These are phyloP conservation scores for Kodamaea alishanica DNA, from an alignment of 1,139 yeast species.

Conservation along the genomic window DNA sequence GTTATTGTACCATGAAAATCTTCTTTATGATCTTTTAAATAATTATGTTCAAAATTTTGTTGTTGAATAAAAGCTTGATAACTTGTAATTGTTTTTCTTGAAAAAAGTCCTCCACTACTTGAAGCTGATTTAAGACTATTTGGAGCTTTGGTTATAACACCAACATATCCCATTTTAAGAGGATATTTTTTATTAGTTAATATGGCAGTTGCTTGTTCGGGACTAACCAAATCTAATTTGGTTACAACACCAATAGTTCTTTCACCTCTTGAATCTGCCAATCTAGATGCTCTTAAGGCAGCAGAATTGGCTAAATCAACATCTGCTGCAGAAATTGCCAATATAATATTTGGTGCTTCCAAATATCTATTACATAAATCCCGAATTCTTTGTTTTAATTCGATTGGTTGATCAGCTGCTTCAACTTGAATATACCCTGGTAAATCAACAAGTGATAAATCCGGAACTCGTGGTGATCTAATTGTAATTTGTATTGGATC, in stretches of 20 bases:
- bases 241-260: conserved; percentile 96
- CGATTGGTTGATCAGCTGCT: conserved; percentile 92
- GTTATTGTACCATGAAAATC: conserved; percentile 64
- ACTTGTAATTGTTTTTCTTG: conserved; percentile 36
- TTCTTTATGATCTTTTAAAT: conserved; percentile 57
- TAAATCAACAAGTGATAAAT: conserved; percentile 85
- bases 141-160: conserved; percentile 87
- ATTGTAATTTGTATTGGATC: conserved; percentile 92
- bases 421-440: conserved; percentile 98
- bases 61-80: conserved; percentile 55
- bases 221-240: conserved; percentile 83
- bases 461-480: conserved; percentile 90
- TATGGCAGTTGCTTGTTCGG: conserved; percentile 65
- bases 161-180: conserved; percentile 92
- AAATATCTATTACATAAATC: conserved; percentile 79
- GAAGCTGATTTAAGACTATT: conserved; percentile 17
- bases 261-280: conserved; percentile 92
- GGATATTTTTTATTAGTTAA: conserved; percentile 82
- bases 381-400: conserved; percentile 74
- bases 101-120: conserved; percentile 25
- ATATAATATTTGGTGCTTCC: conserved; percentile 86
- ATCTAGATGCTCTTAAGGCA: conserved; percentile 86
- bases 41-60: conserved; percentile 60
- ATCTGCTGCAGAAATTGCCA: conserved; percentile 96
- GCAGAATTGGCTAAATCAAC: conserved; percentile 96